A percentile compares a stretch with the other conserved stretches of the same genome.
These are phyloP conservation scores for Leishmania tropica DNA, from an alignment of 208 protist genomes.

Conservation along the genomic window DNA sequence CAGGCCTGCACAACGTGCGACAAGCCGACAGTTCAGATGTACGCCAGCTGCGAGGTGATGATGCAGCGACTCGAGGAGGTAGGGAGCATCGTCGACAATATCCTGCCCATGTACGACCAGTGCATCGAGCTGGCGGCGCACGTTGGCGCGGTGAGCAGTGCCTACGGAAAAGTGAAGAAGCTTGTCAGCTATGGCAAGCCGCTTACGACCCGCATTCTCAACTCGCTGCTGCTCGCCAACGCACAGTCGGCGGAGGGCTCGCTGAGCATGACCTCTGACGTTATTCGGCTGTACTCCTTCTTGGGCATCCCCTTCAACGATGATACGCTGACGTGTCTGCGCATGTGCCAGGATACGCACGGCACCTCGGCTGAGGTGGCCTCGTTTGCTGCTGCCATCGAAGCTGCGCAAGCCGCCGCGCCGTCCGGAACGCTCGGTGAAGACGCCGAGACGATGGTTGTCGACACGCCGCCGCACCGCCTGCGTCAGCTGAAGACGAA, in stretches of 20 bases:
- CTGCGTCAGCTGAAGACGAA: conserved; percentile 65
- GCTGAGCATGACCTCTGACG: conserved; percentile 63
- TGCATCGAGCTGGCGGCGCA: conserved; percentile 82
- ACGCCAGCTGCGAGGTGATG: conserved; percentile 46
- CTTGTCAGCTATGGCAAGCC: conserved; percentile 79
- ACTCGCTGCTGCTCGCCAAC: conserved; percentile 86
- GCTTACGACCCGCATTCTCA: conserved; percentile 79
- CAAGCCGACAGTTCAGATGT: conserved; percentile 66
- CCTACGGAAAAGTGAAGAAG: conserved; percentile 74
- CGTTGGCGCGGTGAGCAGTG: conserved; percentile 72
- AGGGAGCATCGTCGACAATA: conserved; percentile 69
- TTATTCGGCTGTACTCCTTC: conserved; percentile 68
- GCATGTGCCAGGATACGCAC: conserved; percentile 49
- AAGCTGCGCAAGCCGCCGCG: conserved; percentile 20
- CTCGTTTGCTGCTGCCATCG: conserved; percentile 29
- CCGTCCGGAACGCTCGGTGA: conserved; percentile 32
- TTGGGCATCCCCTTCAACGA: conserved; percentile 61
- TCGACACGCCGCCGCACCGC: conserved; percentile 57
- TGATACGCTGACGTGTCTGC: conserved; percentile 68
- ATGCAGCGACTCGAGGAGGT: conserved; percentile 67
- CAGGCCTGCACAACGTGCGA: conserved; percentile 73
- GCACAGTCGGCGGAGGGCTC: conserved; percentile 71
- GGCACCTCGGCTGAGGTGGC: conserved; percentile 42
- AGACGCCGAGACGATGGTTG: conserved; percentile 53
- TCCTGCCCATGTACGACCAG: conserved; percentile 71